Evolutionary conservation across 345 rosid genomes (phyloP), one percentile per base, ranked within the genome.

Genomic region (Cochlearia excelsa): DNA sequence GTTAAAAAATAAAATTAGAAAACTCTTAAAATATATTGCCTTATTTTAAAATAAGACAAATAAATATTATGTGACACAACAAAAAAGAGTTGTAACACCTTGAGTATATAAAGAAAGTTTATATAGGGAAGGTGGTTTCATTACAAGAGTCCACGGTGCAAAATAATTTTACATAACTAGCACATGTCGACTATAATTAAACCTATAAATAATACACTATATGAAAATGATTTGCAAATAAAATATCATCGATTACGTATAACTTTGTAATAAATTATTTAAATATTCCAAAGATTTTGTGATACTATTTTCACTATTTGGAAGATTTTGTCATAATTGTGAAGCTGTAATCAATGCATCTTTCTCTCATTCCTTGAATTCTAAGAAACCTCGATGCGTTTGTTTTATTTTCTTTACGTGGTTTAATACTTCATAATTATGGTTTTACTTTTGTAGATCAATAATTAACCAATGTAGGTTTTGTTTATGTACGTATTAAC

Each of bases 321-420:
- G 31, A 26, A 56, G 16, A 47, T 55, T 55, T 57, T 68, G 9
- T 66, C 57, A 61, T 69, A 47, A 61, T 69, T 69, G 45, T 33
- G 46, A 47, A 31, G 49, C 54, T 54, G 61, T 9, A 61, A 69
- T 69, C 57, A 68, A 16, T 68, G 57, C 31, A 56, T 61, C 67
- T 54, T 68, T 48, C 40, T 68, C 47, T 9, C 54, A 26, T 68
- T 68, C 56, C 73, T 69, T 69, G 62, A 41, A 31, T 69, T 69
- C 66, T 61, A 69, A 69, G 73, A 54, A 47, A 61, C 63, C 67
- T 9, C 31, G 57, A 68, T 53, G 72, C 61, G 61, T 41, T 54
- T 60, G 73, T 39, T 39, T 46, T 16, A 10, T 35, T 67, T 67
- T 29, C 41, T 51, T 65, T 30, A 65, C 5, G 8, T 51, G 47